Percentiles rank a stretch among this genome's conserved stretches.
Evolutionary conservation across 2,329 filamentous ascomycete species (phyloP).

Genomic region (Aspergillus arachidicola): DNA sequence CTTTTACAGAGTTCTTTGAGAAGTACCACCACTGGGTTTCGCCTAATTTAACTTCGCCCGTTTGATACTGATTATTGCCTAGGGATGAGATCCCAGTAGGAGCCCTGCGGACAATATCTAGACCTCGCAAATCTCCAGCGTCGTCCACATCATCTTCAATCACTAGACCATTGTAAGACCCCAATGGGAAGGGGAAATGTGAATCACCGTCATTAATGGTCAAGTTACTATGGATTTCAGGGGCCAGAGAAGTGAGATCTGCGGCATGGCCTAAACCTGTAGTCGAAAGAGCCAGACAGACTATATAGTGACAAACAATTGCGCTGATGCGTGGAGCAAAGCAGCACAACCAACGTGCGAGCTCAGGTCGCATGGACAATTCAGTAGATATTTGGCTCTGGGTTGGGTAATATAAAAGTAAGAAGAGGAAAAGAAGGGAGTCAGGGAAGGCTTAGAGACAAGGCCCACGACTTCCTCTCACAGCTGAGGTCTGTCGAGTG

Average conservation of each 20-base stretch:
- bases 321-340: conserved; percentile 68
- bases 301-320: conserved; percentile 59
- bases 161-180: conserved; percentile 33
- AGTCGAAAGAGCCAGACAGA: conserved; percentile 64
- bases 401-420: neutral
- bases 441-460: neutral
- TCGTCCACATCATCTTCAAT: conserved; percentile 34
- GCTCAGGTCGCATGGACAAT: conserved; percentile 49
- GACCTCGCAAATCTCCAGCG: conserved; percentile 32
- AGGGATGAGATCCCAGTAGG: conserved; percentile 53
- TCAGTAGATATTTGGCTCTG: neutral
- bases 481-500: conserved; percentile 16
- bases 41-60: conserved; percentile 65
- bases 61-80: conserved; percentile 66
- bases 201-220: conserved; percentile 41
- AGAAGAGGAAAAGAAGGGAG: neutral
- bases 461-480: conserved; percentile 10
- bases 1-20: conserved; percentile 57
- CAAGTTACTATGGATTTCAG: conserved; percentile 52
- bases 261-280: conserved; percentile 67
- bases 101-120: conserved; percentile 60
- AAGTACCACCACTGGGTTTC: conserved; percentile 67
- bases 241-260: conserved; percentile 50
- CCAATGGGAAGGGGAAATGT: conserved; percentile 29
- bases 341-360: conserved; percentile 71